Conservation (phyloP, 1,139 yeast species). For the Geotrichum klebahnii region DNA sequence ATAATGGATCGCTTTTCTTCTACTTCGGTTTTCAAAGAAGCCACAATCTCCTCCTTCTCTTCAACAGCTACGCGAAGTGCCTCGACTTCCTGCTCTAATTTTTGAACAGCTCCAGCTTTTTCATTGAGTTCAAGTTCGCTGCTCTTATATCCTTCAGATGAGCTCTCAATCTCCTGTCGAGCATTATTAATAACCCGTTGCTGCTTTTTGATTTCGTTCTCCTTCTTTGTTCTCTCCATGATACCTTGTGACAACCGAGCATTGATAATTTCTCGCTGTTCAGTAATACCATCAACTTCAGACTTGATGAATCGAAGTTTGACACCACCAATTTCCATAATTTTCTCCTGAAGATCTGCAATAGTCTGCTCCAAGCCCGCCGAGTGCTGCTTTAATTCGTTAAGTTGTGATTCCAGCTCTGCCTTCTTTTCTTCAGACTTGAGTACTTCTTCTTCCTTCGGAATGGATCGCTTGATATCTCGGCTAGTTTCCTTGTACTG, state of each 20-base stretch:
- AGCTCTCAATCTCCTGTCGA: conserved; percentile 34
- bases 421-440: conserved; percentile 44
- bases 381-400: conserved; percentile 52
- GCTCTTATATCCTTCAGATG: conserved; percentile 40
- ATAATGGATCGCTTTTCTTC: conserved; percentile 53
- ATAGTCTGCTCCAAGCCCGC: conserved; percentile 57
- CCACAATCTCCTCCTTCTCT: conserved; percentile 39
- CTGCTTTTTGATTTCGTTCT: conserved; percentile 60
- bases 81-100: conserved; percentile 39
- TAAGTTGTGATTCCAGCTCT: conserved; percentile 42
- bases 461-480: conserved; percentile 27
- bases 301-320: conserved; percentile 75
- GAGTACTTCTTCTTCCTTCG: conserved; percentile 31
- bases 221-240: conserved; percentile 59
- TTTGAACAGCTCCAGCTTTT: conserved; percentile 7
- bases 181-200: conserved; percentile 47
- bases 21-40: conserved; percentile 45
- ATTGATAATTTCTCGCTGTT: conserved; percentile 58
- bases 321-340: conserved; percentile 91
- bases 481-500: conserved; percentile 32
- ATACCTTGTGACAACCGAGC: conserved; percentile 61
- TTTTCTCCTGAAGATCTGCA: conserved; percentile 60
- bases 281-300: conserved; percentile 71
- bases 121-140: conserved; percentile 30
- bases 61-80: conserved; percentile 34